phyloP scores from a whole-genome alignment of 106 monocot species.

The Acanthochlamys bracteata region DNA sequence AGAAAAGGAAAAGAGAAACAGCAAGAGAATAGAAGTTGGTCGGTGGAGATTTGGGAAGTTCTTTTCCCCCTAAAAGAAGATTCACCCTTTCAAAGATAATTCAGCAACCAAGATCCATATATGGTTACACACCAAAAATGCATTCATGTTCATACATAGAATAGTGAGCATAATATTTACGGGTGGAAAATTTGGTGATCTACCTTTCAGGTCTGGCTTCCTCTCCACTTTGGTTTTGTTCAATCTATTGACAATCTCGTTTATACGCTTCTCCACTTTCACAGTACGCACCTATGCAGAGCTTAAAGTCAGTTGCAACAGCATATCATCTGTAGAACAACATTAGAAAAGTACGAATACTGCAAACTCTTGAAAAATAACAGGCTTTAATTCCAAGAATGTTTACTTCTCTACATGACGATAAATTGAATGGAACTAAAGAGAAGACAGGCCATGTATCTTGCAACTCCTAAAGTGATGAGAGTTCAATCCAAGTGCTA shows the following conservation, averaged over 20 bases:
- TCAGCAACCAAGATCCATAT: too few species aligned
- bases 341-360: not conserved
- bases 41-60: too few species aligned
- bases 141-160: too few species aligned
- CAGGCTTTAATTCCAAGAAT: not conserved
- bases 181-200: not conserved
- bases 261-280: slow-evolving; percentile 80
- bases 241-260: slow-evolving; percentile 85
- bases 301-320: not conserved
- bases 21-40: too few species aligned
- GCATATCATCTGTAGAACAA: not conserved
- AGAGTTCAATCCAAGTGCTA: too few species aligned
- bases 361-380: not conserved
- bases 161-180: too few species aligned
- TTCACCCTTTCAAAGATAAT: too few species aligned
- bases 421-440: not conserved
- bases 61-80: too few species aligned
- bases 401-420: not conserved
- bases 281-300: slow-evolving; percentile 63
- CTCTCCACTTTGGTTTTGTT: slow-evolving; percentile 95
- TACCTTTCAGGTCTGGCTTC: slow-evolving; percentile 88
- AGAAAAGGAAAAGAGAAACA: too few species aligned
- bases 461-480: too few species aligned
- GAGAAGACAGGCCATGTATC: not conserved
- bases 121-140: too few species aligned